Evolutionary conservation across 129 eudicot species (phyloP), one percentile per base, ranked within the genome.

Genomic region (Pulicaria dysenterica): DNA sequence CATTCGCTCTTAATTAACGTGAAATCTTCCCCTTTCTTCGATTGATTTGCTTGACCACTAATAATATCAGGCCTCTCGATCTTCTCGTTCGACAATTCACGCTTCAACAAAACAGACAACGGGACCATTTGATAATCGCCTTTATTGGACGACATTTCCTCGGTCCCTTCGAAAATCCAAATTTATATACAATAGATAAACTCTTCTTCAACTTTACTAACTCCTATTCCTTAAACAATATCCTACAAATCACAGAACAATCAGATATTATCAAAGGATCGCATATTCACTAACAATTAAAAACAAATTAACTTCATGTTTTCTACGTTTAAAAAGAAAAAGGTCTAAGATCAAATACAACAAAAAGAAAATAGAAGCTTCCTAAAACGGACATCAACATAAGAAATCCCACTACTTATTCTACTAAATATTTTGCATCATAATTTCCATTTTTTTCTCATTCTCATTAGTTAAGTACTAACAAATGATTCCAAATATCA

Each of bases 21-120:
- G 8, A 84, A 90, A 61, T 95, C 99, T 58, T 95, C 99, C 24
- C 99, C 99, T 82, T 95, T 95, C 70, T 91, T 95, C 56, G 96
- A 88, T 73, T 95, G 97, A 37, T 75, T 81, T 9, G 94, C 94
- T 71, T 88, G 95, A 51, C 97, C 99, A 56, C 88, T 83, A n/a
- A 40, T 65, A 73, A 90, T 75, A 44, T 88, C 96, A 7, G 96
- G 96, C 43, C 79, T 80, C 65, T 95, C 99, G 36, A 83, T 74
- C 88, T 86, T 95, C 87, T 95, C 99, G 78, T 80, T 88, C 10
- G 90, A 90, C 81, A 84, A 74, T 80, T 95, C 99, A 19, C 97
- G 91, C 78, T 87, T 91, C 36, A 95, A 69, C 85, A 95, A 85
- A 49, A 88, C 91, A 55, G 97, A 91, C 59, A 95, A 85, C 7